Base-by-base conservation (phyloP, 2,329 filamentous ascomycete genomes). In the Fusarium decemcellulare region DNA sequence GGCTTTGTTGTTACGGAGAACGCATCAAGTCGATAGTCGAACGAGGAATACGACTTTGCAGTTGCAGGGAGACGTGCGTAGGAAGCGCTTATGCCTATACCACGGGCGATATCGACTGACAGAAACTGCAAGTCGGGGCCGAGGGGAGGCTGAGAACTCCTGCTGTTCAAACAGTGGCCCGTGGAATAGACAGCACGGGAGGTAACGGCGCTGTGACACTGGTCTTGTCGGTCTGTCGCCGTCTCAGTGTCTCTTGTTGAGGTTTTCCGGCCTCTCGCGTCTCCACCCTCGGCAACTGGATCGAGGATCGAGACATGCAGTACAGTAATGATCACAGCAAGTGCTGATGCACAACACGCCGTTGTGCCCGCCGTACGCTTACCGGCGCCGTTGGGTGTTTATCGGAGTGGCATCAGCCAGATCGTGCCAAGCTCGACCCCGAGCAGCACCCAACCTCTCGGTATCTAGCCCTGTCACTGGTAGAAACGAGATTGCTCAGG, bases 141-240 rank as follows among this genome's bases (percentile, higher is more conserved):
- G 15, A 27, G 15, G 32, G 51, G 27, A 40, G 29, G 9, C 34
- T 32, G 40, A 51, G 8, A 39, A 23, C 27, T 48, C 30, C 11
- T n/a, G 32, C 32, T 34, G 9, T 40, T 29, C 10, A 23, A 16
- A 36, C 50, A 23, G 32, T 43, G 23, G 23, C 23, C 23, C 23
- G 23, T 23, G 23, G 48, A 47, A 53, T 32, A 29, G 53, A 47
- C 52, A 14, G 23, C 53, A 51, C 29, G 37, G 23, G 39, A 62
- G 27, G 43, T 46, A 52, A 59, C 57, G 36, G 44, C 62, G 36
- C 29, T 52, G 57, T 60, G 32, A 39, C 39, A 53, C 56, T 60
- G 65, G 47, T 60, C 59, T 40, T 62, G 36, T 47, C 68, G 57
- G 59, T 47, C 61, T 67, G 56, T 57, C 51, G n/a, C n/a, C 44